Conservation (phyloP, 2,329 filamentous ascomycete genomes). For the Thielaviopsis populi region DNA sequence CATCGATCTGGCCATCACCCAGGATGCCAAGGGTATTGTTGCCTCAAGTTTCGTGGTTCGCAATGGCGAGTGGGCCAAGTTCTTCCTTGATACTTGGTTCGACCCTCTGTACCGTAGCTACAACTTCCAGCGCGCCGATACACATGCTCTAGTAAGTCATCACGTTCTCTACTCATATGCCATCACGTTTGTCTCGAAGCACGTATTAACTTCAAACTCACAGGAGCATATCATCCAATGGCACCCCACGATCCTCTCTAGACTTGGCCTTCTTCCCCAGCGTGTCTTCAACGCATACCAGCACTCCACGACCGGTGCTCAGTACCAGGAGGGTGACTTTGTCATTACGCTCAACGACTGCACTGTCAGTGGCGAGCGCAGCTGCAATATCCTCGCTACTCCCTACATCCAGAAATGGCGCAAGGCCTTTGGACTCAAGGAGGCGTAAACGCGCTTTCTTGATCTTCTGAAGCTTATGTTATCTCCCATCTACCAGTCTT, state of each 20-base stretch:
- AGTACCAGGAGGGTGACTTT: slow-evolving; percentile 73
- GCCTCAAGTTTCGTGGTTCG: slow-evolving; percentile 64
- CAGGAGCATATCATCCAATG: slow-evolving; percentile 85
- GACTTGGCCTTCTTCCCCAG: slow-evolving; percentile 80
- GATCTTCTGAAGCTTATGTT: neutral
- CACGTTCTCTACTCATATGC: neutral
- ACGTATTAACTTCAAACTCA: neutral
- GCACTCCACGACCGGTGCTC: slow-evolving; percentile 37
- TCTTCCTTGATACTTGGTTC: slow-evolving; percentile 90
- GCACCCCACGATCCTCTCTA: slow-evolving; percentile 90
- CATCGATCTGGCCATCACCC: slow-evolving; percentile 68
- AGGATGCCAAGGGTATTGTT: slow-evolving; percentile 68
- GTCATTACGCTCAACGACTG: slow-evolving; percentile 68
- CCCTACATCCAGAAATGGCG: slow-evolving; percentile 35
- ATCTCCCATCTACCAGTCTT: neutral
- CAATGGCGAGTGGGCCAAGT: slow-evolving; percentile 81
- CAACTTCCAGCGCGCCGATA: slow-evolving; percentile 91
- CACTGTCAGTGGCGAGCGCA: slow-evolving; percentile 37
- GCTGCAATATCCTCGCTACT: slow-evolving; percentile 58
- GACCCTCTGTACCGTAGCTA: slow-evolving; percentile 87
- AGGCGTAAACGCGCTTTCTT: slow-evolving; percentile 20
- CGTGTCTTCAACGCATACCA: slow-evolving; percentile 68
- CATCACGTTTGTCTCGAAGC: neutral
- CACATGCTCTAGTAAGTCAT: slow-evolving; percentile 63
- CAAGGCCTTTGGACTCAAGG: slow-evolving; percentile 30